Base-by-base conservation (phyloP, 352 stramenopile species). In the Phytophthora macrochlamydospora region DNA sequence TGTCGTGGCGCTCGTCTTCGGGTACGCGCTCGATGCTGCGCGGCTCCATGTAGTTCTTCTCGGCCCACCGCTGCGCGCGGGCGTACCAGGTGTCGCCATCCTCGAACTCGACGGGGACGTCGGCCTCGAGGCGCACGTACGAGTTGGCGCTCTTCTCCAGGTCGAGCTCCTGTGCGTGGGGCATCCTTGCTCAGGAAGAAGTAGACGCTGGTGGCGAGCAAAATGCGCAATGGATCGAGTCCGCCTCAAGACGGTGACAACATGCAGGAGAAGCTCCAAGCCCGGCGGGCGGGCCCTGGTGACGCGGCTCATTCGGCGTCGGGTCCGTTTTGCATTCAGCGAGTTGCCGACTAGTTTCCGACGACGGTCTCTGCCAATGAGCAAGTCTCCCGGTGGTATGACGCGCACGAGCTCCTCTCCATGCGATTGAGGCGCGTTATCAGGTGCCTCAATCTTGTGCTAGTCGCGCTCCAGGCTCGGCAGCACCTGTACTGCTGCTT, bases 41-140 rank as follows among this genome's bases (percentile, higher is more conserved):
- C 29, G 63, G 63, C 38, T 71, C 63, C 63, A 71, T 67, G 51
- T 71, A 67, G 63, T 71, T 71, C 40, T 71, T 71, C 45, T 71
- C 56, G 30, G 57, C 63, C 63, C 63, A 71, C 7, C 57, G 57
- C n/a, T 71, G 57, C 8, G 63, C 63, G 9, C 63, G 51, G 13
- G 63, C 63, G 30, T 71, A 71, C 63, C 63, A 71, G 7, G 63
- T 67, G 51, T 71, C 63, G 6, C 63, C 57, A 59, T 71, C 62
- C 14, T 71, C 57, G 31, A 56, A 71, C 37, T 71, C 63, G 37
- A 71, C 57, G 6, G 51, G 63, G 24, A 67, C 51, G 57, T 71
- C 55, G 35, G 55, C 9, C 12, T 71, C 63, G 37, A 71, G 51
- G 42, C 53, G 63, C n/a, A 67, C n/a, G 51, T 71, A 67, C 7